phyloP scores from a whole-genome alignment of 2,329 filamentous ascomycete species.

The Aureobasidium sp. region DNA sequence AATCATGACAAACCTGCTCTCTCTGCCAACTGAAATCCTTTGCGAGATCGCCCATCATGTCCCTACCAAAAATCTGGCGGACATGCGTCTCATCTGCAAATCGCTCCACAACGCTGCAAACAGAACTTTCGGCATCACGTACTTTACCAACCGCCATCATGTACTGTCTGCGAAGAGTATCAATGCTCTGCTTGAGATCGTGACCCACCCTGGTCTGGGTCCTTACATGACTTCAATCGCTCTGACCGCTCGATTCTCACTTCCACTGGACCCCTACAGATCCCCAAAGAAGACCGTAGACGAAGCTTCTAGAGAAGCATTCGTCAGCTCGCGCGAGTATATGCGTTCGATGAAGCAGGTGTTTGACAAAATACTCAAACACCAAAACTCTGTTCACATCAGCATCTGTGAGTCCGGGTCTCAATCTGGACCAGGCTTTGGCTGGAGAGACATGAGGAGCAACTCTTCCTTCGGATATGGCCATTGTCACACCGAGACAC shows the following conservation, averaged over 20 bases:
- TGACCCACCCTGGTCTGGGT: background rate
- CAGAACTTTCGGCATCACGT: background rate
- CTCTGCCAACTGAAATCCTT: background rate
- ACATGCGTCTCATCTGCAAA: constrained; percentile 7
- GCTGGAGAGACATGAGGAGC: background rate
- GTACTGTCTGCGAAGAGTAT: background rate
- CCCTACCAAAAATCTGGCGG: background rate
- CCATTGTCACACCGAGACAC: background rate
- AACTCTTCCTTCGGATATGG: background rate
- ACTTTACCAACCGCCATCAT: background rate
- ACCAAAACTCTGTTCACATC: background rate
- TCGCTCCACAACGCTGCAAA: background rate
- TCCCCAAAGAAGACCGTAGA: background rate
- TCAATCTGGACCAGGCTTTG: background rate
- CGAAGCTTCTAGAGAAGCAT: background rate
- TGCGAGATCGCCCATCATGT: background rate
- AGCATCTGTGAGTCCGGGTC: background rate
- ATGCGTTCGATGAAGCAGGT: background rate
- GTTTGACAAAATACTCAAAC: background rate
- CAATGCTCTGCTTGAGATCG: background rate
- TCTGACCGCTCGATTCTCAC: background rate
- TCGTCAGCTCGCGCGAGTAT: background rate
- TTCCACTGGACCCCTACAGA: background rate
- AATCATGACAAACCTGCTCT: background rate
- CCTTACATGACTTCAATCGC: background rate